A percentile compares a stretch with the other conserved stretches of the same genome.
phyloP scores from a whole-genome alignment of 176 grass and related monocot genomes.

The Tuctoria greenei region DNA sequence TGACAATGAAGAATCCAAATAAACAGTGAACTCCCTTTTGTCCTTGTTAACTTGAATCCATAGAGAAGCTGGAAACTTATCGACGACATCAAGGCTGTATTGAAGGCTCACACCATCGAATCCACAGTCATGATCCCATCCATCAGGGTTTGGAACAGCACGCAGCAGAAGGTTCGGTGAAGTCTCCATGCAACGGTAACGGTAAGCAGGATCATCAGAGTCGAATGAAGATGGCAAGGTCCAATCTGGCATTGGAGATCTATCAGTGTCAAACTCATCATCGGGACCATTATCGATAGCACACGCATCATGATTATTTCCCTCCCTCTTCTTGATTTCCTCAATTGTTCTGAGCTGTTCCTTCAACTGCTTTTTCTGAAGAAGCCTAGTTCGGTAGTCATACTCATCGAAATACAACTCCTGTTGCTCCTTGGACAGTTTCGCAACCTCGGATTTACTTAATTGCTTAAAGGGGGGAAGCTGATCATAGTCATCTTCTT shows the following conservation, averaged over 20 bases:
- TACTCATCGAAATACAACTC: slow-evolving; percentile 84
- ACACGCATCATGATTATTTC: slow-evolving; percentile 27
- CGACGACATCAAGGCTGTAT: slow-evolving; percentile 47
- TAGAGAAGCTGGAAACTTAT: slow-evolving; percentile 55
- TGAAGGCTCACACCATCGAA: slow-evolving; percentile 77
- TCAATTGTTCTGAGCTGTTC: slow-evolving; percentile 60
- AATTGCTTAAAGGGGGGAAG: slow-evolving; percentile 85
- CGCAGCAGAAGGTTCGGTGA: slow-evolving; percentile 58
- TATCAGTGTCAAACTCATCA: slow-evolving; percentile 43
- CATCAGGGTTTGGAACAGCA: slow-evolving; percentile 63
- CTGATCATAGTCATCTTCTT: slow-evolving; percentile 67
- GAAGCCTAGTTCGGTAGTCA: slow-evolving; percentile 74
- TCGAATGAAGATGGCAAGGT: slow-evolving; percentile 91
- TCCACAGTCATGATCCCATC: slow-evolving; percentile 97
- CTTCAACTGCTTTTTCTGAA: slow-evolving; percentile 83
- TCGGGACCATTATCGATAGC: slow-evolving; percentile 37
- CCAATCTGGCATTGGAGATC: slow-evolving; percentile 66
- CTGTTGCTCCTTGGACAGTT: slow-evolving; percentile 82
- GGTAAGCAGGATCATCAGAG: slow-evolving; percentile 67
- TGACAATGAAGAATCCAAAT: slow-evolving; percentile 77
- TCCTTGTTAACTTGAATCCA: slow-evolving; percentile 82
- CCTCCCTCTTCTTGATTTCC: slow-evolving; percentile 53
- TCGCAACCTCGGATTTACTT: slow-evolving; percentile 78
- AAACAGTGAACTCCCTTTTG: slow-evolving; percentile 79
- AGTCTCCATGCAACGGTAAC: slow-evolving; percentile 64